Conservation (phyloP, 306 rosid genomes). For the Trifolium pratense region DNA sequence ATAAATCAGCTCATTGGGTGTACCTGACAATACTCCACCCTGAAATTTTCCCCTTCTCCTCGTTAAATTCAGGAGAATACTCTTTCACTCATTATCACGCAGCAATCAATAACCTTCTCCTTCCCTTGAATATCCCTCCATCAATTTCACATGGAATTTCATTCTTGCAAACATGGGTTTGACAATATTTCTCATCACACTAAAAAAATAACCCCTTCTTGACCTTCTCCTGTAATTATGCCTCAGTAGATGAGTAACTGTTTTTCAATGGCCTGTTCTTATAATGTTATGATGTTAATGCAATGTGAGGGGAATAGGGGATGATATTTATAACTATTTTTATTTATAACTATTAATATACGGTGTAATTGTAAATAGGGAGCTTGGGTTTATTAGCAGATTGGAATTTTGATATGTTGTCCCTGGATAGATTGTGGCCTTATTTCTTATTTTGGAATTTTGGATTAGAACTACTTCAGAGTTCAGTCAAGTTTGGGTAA, state of each 20-base stretch:
- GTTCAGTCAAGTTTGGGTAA: constrained; percentile 6
- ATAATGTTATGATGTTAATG: constrained; percentile 21
- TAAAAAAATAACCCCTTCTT: neutral
- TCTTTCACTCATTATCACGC: neutral
- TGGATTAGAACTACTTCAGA: constrained; percentile 8
- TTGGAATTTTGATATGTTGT: neutral
- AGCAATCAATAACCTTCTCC: constrained; percentile 7
- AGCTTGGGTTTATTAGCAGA: constrained; percentile 1
- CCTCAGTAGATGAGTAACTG: neutral
- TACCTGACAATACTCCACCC: neutral
- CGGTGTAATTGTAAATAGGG: constrained; percentile 2
- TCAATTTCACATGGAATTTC: neutral
- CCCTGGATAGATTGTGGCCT: neutral
- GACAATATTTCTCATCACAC: neutral
- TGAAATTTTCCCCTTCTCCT: neutral
- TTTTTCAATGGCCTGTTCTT: constrained; percentile 6
- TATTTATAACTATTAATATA: neutral
- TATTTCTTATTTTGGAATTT: constrained; percentile 1
- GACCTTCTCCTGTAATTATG: neutral
- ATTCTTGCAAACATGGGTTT: neutral
- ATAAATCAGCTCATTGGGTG: neutral
- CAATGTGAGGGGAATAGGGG: neutral
- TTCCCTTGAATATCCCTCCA: neutral
- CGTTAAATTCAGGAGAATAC: neutral
- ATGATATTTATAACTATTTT: neutral